Base-by-base conservation (phyloP, 2,329 filamentous ascomycete genomes). In the Talaromyces pinophilus region DNA sequence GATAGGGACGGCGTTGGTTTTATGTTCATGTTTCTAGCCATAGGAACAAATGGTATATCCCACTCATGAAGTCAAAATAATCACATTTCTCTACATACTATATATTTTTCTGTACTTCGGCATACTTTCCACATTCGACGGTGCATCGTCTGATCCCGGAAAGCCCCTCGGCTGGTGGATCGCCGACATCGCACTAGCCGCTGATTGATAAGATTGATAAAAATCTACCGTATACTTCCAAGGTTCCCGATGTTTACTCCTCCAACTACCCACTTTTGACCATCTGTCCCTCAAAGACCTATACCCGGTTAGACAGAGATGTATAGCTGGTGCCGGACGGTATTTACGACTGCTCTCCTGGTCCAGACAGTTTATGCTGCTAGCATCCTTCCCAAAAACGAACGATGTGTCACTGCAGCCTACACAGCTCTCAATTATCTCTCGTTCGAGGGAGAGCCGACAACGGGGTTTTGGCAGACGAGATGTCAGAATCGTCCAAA, bases 391-490 rank as follows among this genome's bases (percentile, higher is more conserved):
- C 44, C 66, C 17, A 35, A 61, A 15, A 54, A 46, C 17, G 74
- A 75, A 67, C 73, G 69, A n/a, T 78, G 76, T 61, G 75, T 78
- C 38, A 73, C 71, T 0, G 72, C 76, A 11, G 67, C 78, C 11
- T 73, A 71, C 61, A 74, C 74, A 3, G 46, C 46, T 74, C 76
- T 75, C 62, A 71, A 71, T 46, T 77, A 75, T 62, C 70, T 78
- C 62, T 70, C 72, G 0, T 78, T 78, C 63, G 65, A 69, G 7
- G 73, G 73, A 0, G 35, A 66, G 19, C 70, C 71, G 0, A 54
- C 68, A 22, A 67, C 66, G 7, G 71, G 71, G 0, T 57, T 64
- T 48, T 74, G 72, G 69, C 68, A 70, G n/a, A 69, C 70, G 1
- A 67, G 71, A 42, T 80, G 78, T 62, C 74, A 71, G 22, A 78